A percentile compares a stretch with the other conserved stretches of the same genome.
Evolutionary conservation across 2,329 filamentous ascomycete genomes (phyloP).

Genomic region (Graphilbum ipis-grandicollis): DNA sequence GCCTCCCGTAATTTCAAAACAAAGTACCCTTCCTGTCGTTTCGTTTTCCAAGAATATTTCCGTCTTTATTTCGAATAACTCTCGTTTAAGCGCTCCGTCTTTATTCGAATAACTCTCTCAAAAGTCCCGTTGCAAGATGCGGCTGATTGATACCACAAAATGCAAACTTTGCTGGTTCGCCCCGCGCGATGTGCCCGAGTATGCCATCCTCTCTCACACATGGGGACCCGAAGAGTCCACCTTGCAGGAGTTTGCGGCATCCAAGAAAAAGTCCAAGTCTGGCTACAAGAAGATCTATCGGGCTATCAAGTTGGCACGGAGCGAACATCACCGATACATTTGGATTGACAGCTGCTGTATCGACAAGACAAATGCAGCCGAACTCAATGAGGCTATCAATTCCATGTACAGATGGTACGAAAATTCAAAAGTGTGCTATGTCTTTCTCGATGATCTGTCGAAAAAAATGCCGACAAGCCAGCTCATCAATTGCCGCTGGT

Average conservation of each 20-base stretch:
- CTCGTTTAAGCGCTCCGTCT: too few relatives aligned
- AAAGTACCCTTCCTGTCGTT: too few relatives aligned
- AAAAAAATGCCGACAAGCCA: not conserved
- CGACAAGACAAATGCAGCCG: conserved; percentile 7
- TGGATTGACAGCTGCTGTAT: conserved; percentile 12
- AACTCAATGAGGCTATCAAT: conserved; percentile 9
- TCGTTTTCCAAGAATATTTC: too few relatives aligned
- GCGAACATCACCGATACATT: conserved; percentile 2
- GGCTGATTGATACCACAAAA: conserved; percentile 9
- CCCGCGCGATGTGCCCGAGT: conserved; percentile 2
- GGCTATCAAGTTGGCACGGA: not conserved
- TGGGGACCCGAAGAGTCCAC: conserved; percentile 5
- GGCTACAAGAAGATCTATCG: not conserved
- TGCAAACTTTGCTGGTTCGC: conserved; percentile 8
- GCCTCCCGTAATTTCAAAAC: too few relatives aligned
- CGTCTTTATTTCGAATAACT: too few relatives aligned
- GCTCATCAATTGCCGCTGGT: conserved; percentile 12
- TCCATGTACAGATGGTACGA: conserved; percentile 10
- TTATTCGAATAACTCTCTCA: too few relatives aligned
- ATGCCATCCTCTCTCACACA: conserved; percentile 11
- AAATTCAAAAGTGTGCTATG: conserved; percentile 4
- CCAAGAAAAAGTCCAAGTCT: not conserved
- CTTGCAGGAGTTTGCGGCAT: not conserved
- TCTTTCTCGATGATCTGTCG: conserved; percentile 3
- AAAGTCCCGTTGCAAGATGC: too few relatives aligned